phyloP scores from a whole-genome alignment of 75 land plant species.

The Larix kaempferi region DNA sequence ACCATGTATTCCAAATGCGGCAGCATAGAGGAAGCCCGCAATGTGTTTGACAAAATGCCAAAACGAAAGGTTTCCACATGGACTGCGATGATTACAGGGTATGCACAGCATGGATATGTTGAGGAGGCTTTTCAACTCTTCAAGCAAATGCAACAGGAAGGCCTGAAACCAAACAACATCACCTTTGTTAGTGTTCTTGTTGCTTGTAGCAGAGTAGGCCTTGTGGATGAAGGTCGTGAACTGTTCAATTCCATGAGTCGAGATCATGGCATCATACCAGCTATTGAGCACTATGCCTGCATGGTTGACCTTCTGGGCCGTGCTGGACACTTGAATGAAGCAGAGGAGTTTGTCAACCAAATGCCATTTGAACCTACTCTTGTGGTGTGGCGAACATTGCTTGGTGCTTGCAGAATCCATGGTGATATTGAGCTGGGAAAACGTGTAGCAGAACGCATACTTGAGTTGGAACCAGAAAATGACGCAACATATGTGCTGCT shows the following conservation, averaged over 20 bases:
- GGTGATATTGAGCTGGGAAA: conserved; percentile 12
- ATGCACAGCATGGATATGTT: background rate
- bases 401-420: conserved; percentile 18
- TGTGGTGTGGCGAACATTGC: conserved; percentile 11
- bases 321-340: conserved; percentile 13
- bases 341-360: conserved; percentile 8
- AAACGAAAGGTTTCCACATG: conserved; percentile 19
- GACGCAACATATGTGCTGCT: too few relatives aligned
- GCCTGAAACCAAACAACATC: conserved; percentile 10
- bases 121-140: conserved; percentile 13
- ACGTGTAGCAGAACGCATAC: background rate
- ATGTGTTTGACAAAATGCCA: conserved; percentile 15
- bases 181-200: conserved; percentile 11
- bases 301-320: conserved; percentile 24
- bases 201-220: conserved; percentile 26
- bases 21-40: conserved; percentile 8
- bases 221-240: conserved; percentile 13
- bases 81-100: conserved; percentile 27
- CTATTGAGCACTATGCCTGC: conserved; percentile 17
- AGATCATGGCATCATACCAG: conserved; percentile 12
- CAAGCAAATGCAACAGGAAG: background rate
- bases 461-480: background rate
- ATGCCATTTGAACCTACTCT: conserved; percentile 18
- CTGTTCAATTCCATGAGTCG: conserved; percentile 14
- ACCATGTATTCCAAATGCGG: conserved; percentile 19